Evolutionary conservation across 1,139 yeast genomes (phyloP).

Genomic region (Lodderomyces elongisporus): DNA sequence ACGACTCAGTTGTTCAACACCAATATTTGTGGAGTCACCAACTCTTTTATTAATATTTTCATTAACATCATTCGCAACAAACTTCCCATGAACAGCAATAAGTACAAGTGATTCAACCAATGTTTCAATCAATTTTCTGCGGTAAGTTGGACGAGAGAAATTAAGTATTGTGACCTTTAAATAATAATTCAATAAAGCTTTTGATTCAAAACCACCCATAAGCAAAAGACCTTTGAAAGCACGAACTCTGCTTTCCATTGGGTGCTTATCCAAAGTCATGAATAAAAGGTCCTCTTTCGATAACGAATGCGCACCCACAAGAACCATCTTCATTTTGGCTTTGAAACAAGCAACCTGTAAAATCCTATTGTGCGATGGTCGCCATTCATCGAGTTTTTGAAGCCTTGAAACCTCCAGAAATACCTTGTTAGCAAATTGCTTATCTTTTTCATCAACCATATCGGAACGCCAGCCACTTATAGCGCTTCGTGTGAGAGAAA

Average conservation of each 20-base stretch:
- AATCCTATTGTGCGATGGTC: slow-evolving; percentile 64
- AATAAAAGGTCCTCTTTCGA: slow-evolving; percentile 46
- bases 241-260: slow-evolving; percentile 53
- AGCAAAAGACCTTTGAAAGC: slow-evolving; percentile 68
- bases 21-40: background rate
- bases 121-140: slow-evolving; percentile 43
- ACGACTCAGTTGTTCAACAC: slow-evolving; percentile 19
- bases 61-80: slow-evolving; percentile 22
- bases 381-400: slow-evolving; percentile 80
- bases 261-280: slow-evolving; percentile 48
- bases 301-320: slow-evolving; percentile 50
- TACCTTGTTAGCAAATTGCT: slow-evolving; percentile 23
- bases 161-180: slow-evolving; percentile 57
- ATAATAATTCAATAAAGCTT: slow-evolving; percentile 54
- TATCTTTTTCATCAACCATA: slow-evolving; percentile 1
- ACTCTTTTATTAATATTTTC: slow-evolving; percentile 10
- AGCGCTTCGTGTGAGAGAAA: slow-evolving; percentile 44
- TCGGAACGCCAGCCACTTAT: slow-evolving; percentile 19
- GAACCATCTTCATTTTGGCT: slow-evolving; percentile 57
- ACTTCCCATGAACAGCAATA: slow-evolving; percentile 65
- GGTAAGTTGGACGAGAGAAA: slow-evolving; percentile 43
- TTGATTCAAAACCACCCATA: slow-evolving; percentile 73
- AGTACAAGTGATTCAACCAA: slow-evolving; percentile 54
- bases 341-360: slow-evolving; percentile 55
- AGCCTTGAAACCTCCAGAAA: slow-evolving; percentile 58